These are phyloP conservation scores for Mercurialis annua DNA, from an alignment of 345 rosid species.

Conservation along the genomic window DNA sequence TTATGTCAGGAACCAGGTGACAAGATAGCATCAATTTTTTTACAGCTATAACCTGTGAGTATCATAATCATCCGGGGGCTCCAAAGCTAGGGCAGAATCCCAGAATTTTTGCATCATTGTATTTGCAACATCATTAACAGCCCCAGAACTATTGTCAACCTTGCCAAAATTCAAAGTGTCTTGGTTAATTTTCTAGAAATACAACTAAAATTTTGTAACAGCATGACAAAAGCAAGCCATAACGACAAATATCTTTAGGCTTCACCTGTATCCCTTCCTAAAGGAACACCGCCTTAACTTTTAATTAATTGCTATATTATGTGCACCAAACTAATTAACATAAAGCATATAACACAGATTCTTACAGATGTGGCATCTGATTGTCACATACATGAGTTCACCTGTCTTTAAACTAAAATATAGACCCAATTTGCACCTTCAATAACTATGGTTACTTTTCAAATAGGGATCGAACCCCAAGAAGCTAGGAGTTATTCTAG, in stretches of 20 bases:
- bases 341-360: not conserved
- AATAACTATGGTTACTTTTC: not conserved
- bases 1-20: conserved; percentile 14
- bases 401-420: not conserved
- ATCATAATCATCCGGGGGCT: conserved; percentile 85
- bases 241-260: not conserved
- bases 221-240: not conserved
- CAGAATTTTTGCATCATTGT: conserved; percentile 99
- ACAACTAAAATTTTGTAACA: conserved; percentile 3
- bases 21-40: conserved; percentile 5
- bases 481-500: not conserved
- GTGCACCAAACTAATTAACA: not conserved
- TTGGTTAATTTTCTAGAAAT: not conserved
- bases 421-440: no score
- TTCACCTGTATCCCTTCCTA: not conserved
- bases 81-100: conserved; percentile 95
- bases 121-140: conserved; percentile 83
- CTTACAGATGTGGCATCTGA: not conserved
- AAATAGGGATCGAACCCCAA: not conserved
- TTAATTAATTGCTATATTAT: not conserved
- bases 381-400: no score
- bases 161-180: conserved; percentile 19
- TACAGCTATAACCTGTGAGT: conserved; percentile 65
- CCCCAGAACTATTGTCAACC: conserved; percentile 87
- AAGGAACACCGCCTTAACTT: not conserved